Percentiles rank a stretch among this genome's conserved stretches.
These are phyloP conservation scores for Ottelia alismoides DNA, from an alignment of 106 monocot species.

Conservation along the genomic window DNA sequence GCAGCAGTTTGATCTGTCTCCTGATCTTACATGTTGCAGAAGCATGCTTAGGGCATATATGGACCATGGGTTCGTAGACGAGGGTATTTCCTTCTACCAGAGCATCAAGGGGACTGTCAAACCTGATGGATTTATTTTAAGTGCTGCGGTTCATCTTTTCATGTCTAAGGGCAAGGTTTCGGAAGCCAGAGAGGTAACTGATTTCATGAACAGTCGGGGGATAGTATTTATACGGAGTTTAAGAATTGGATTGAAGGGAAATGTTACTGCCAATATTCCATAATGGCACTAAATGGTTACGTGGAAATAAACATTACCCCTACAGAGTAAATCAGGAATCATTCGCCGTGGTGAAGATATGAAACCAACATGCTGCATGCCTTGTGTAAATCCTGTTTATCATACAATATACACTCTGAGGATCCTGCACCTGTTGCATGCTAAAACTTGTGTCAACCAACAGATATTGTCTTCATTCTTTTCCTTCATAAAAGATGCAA, in stretches of 20 bases:
- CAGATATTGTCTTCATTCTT: no score
- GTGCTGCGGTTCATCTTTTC: constrained; percentile 81
- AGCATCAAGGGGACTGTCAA: constrained; percentile 29
- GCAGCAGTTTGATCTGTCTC: constrained; percentile 33
- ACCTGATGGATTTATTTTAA: constrained; percentile 73
- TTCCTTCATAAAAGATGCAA: no score
- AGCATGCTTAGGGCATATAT: constrained; percentile 67
- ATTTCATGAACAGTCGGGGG: constrained; percentile 35
- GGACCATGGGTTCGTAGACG: constrained; percentile 47
- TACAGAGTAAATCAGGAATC: no score
- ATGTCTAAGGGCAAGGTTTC: constrained; percentile 28
- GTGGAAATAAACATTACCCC: no score
- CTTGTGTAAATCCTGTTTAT: no score
- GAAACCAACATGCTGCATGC: no score
- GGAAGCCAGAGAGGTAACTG: constrained; percentile 38
- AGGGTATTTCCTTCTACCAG: constrained; percentile 69
- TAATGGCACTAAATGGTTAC: no score
- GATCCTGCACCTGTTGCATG: no score
- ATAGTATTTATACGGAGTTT: constrained; percentile 61
- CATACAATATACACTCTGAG: no score
- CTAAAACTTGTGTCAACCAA: no score
- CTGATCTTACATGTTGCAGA: constrained; percentile 71
- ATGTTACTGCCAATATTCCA: no score
- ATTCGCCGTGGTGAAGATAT: no score
- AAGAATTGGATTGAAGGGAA: constrained; percentile 51